Conservation (phyloP, 306 rosid genomes). For the Cicer bijugum region DNA sequence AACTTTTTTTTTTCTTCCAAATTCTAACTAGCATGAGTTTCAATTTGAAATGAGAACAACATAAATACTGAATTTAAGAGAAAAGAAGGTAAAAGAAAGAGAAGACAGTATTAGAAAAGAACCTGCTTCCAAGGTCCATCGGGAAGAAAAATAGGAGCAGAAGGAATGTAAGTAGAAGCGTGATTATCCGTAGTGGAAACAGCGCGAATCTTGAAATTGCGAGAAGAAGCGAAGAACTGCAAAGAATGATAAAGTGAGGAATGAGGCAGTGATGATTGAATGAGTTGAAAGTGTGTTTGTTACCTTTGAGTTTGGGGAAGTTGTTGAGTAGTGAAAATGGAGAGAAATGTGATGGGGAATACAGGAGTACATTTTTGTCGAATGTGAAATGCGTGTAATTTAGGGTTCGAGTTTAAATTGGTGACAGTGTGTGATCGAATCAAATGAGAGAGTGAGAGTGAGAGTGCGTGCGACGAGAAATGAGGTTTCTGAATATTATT, state of each 20-base stretch:
- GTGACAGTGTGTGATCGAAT: neutral
- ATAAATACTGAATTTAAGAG: neutral
- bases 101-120: neutral
- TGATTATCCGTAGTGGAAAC: slow-evolving; percentile 46
- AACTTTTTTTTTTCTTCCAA: neutral
- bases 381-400: neutral
- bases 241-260: neutral
- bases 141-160: slow-evolving; percentile 87
- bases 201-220: slow-evolving; percentile 42
- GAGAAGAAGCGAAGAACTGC: slow-evolving; percentile 34
- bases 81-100: neutral
- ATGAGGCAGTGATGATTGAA: neutral
- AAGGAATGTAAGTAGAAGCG: slow-evolving; percentile 56
- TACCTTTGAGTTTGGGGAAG: slow-evolving; percentile 50
- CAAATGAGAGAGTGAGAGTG: neutral
- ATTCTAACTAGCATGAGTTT: neutral
- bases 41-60: neutral
- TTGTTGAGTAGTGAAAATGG: slow-evolving; percentile 41
- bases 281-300: neutral
- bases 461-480: neutral
- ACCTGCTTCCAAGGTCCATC: slow-evolving; percentile 98
- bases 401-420: neutral
- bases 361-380: slow-evolving; percentile 48
- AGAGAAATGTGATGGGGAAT: slow-evolving; percentile 49
- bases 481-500: too few relatives aligned